phyloP scores from a whole-genome alignment of 208 protist species.

The Acanthamoeba royreba region DNA sequence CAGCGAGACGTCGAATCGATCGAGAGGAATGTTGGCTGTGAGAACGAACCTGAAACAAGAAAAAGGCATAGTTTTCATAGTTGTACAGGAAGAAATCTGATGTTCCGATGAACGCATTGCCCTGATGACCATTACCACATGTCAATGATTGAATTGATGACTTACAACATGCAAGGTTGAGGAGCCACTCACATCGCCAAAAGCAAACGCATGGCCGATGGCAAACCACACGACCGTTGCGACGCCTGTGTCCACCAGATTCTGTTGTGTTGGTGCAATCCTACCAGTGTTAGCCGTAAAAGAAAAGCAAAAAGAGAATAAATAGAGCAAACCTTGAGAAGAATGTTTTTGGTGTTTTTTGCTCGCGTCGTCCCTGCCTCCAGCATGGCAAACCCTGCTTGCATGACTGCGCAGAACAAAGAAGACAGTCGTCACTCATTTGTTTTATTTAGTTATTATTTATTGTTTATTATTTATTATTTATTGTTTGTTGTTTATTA shows the following conservation, averaged over 20 bases:
- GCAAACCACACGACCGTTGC: not conserved
- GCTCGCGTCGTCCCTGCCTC: constrained; percentile 33
- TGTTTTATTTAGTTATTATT: not conserved
- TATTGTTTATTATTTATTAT: too few relatives aligned
- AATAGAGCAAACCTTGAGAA: not conserved
- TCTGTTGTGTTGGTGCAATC: not conserved
- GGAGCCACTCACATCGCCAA: not conserved
- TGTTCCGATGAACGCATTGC: constrained; percentile 3
- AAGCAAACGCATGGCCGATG: constrained; percentile 26
- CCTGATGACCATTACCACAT: too few relatives aligned
- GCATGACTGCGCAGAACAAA: not conserved
- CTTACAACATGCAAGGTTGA: not conserved
- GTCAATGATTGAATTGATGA: too few relatives aligned
- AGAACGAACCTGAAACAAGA: not conserved
- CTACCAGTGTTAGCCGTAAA: not conserved
- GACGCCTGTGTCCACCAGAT: not conserved
- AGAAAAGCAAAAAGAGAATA: not conserved
- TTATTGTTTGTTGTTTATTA: too few relatives aligned
- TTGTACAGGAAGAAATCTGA: not conserved
- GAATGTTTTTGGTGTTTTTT: constrained; percentile 47
- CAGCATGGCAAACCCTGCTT: constrained; percentile 25
- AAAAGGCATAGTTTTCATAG: not conserved
- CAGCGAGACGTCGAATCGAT: not conserved
- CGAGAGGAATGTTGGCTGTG: not conserved
- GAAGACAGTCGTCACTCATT: not conserved